Conservation (phyloP, 2,329 filamentous ascomycete species). For the Alternaria burnsii region DNA sequence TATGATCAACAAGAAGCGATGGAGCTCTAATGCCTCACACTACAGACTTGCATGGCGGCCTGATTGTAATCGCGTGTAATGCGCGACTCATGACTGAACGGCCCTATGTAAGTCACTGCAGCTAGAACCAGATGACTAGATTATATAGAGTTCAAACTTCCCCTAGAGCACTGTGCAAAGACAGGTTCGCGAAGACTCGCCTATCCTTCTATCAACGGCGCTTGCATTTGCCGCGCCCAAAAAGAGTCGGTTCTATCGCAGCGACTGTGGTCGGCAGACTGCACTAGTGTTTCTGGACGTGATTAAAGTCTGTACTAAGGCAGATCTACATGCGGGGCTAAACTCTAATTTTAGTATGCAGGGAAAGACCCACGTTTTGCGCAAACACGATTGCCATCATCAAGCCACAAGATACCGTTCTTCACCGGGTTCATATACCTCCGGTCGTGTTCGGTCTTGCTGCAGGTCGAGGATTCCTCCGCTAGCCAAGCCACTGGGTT, state of each 20-base stretch:
- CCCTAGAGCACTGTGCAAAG: neutral
- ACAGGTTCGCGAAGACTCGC: neutral
- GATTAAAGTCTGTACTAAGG: neutral
- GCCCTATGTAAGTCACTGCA: neutral
- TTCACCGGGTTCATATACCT: neutral
- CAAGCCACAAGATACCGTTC: neutral
- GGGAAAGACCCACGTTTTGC: neutral
- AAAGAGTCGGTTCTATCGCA: neutral
- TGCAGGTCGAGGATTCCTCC: neutral
- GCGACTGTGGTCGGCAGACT: neutral
- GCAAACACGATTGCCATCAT: neutral
- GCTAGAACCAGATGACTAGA: neutral
- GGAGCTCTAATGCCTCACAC: constrained; percentile 13
- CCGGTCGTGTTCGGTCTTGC: neutral
- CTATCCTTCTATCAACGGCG: neutral
- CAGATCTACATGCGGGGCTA: neutral
- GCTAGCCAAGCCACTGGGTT: neutral
- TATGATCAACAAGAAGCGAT: constrained; percentile 12
- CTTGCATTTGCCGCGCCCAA: neutral
- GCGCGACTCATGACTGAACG: neutral
- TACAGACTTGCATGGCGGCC: neutral
- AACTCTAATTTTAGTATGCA: neutral
- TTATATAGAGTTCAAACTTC: neutral
- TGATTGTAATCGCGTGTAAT: neutral
- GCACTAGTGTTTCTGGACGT: neutral